Conservation (phyloP, 306 rosid genomes). For the Vigna radiata region DNA sequence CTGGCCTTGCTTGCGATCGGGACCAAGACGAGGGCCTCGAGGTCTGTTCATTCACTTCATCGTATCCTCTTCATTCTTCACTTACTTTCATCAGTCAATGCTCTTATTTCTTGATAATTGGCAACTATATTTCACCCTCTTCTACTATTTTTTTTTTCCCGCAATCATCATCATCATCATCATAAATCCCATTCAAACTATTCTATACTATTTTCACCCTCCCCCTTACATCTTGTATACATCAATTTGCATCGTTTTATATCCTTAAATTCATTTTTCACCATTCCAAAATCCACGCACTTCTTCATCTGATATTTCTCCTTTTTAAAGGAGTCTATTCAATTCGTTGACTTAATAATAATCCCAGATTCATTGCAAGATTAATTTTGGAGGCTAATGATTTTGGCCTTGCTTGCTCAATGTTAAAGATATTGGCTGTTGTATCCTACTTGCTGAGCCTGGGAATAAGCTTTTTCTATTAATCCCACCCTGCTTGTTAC, state of each 20-base stretch:
- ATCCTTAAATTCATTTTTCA: constrained; percentile 18
- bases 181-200: not conserved
- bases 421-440: constrained; percentile 54
- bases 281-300: constrained; percentile 16
- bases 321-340: constrained; percentile 27
- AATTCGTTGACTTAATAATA: constrained; percentile 58
- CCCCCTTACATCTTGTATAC: constrained; percentile 12
- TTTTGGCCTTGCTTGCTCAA: constrained; percentile 62
- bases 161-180: not conserved
- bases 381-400: constrained; percentile 59
- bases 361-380: constrained; percentile 57
- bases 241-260: constrained; percentile 25
- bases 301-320: constrained; percentile 41
- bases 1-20: constrained; percentile 83
- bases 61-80: constrained; percentile 68
- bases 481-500: not conserved
- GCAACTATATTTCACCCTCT: not conserved
- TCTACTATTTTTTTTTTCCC: not conserved
- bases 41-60: constrained; percentile 74
- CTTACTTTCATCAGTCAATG: not conserved
- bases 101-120: not conserved
- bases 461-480: constrained; percentile 37
- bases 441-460: constrained; percentile 69
- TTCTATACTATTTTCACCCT: not conserved
- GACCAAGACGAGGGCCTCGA: constrained; percentile 98